Percentiles rank a stretch among this genome's conserved stretches.
Evolutionary conservation across 768 basidiomycete genomes (phyloP).

Genomic region (Asterophora parasitica): DNA sequence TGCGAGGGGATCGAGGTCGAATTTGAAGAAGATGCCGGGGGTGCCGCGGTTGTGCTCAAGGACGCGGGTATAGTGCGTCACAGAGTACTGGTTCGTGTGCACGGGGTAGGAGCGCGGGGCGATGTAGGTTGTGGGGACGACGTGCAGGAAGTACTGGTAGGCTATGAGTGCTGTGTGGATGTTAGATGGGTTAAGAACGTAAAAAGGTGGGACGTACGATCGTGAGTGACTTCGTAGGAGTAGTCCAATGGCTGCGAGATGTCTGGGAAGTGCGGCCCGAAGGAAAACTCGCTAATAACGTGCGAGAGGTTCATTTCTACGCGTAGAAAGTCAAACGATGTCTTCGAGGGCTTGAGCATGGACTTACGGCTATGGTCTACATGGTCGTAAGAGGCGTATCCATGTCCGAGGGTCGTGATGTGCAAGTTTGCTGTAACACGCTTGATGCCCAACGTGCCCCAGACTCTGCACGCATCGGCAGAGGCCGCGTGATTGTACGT

Average conservation of each 20-base stretch:
- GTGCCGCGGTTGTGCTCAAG: conserved; percentile 73
- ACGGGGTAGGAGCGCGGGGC: conserved; percentile 63
- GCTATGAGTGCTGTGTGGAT: conserved; percentile 66
- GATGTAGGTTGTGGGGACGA: conserved; percentile 93
- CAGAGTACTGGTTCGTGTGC: conserved; percentile 84
- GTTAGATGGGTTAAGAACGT: background rate
- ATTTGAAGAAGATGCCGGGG: conserved; percentile 98
- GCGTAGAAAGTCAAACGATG: background rate
- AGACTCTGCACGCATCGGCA: conserved; percentile 80
- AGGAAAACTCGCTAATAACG: conserved; percentile 94
- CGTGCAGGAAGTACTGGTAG: conserved; percentile 92
- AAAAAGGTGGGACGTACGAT: conserved; percentile 45
- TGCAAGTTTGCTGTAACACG: conserved; percentile 96
- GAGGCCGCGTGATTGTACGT: conserved; percentile 67
- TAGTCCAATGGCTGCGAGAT: conserved; percentile 94
- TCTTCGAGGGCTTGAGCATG: background rate
- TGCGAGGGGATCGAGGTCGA: conserved; percentile 87
- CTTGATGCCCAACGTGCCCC: conserved; percentile 78
- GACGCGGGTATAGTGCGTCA: conserved; percentile 84
- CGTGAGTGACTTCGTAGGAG: conserved; percentile 68
- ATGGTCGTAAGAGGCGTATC: conserved; percentile 83
- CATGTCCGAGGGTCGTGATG: conserved; percentile 92
- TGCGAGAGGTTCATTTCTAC: conserved; percentile 95
- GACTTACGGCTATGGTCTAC: conserved; percentile 77
- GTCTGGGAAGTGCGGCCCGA: conserved; percentile 93